These are phyloP conservation scores for Penicillium sp. DNA, from an alignment of 2,329 filamentous ascomycete species.

Conservation along the genomic window DNA sequence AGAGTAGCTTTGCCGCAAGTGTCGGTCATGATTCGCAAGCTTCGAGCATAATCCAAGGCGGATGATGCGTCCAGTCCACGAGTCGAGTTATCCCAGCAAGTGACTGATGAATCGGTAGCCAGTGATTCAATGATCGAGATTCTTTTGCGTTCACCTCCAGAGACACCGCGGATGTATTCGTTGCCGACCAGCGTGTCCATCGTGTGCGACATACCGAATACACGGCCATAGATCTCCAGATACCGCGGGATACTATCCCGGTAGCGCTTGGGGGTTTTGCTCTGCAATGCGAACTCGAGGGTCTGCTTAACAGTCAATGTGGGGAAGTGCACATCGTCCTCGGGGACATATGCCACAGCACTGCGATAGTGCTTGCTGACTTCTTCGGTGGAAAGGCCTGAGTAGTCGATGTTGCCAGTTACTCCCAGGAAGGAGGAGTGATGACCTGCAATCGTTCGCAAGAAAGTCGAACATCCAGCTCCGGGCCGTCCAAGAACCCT, in stretches of 20 bases:
- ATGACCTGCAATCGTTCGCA: slow-evolving; percentile 71
- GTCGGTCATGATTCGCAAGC: slow-evolving; percentile 70
- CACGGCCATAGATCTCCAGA: slow-evolving; percentile 68
- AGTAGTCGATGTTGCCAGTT: slow-evolving; percentile 69
- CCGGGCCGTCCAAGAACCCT: slow-evolving; percentile 69
- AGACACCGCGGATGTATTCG: slow-evolving; percentile 61
- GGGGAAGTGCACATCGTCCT: slow-evolving; percentile 73
- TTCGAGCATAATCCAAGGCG: slow-evolving; percentile 72
- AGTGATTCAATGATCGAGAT: slow-evolving; percentile 75
- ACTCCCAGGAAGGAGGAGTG: slow-evolving; percentile 66
- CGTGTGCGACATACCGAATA: slow-evolving; percentile 75
- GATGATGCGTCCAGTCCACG: slow-evolving; percentile 74
- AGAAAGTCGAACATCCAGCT: slow-evolving; percentile 71
- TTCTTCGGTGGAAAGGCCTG: slow-evolving; percentile 66
- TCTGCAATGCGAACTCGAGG: slow-evolving; percentile 69
- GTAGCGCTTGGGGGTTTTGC: slow-evolving; percentile 68
- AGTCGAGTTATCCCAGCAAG: slow-evolving; percentile 76
- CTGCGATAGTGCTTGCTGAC: slow-evolving; percentile 68
- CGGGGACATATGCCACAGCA: slow-evolving; percentile 72
- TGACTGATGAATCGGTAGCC: slow-evolving; percentile 69
- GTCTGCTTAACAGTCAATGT: slow-evolving; percentile 74
- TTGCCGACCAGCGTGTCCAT: slow-evolving; percentile 69
- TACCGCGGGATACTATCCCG: slow-evolving; percentile 66
- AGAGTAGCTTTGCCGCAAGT: slow-evolving; percentile 69
- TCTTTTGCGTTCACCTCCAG: slow-evolving; percentile 75